Conservation (phyloP, 495 filamentous ascomycete species). For the Hypoxylon lienhwacheense region DNA sequence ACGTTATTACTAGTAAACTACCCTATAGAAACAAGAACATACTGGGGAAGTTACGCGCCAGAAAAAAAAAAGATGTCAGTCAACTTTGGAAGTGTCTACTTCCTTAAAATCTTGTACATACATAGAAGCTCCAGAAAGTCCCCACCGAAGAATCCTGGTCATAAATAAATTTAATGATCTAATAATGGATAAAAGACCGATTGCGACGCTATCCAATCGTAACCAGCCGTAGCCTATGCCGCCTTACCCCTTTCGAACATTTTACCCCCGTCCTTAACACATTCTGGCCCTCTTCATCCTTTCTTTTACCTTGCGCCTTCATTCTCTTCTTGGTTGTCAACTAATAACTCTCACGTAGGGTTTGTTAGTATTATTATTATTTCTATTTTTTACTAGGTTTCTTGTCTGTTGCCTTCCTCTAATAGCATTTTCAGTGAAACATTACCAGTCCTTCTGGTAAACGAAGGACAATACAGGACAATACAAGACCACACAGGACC, state of each 20-base stretch:
- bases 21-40: too few relatives aligned
- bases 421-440: constrained; percentile 29
- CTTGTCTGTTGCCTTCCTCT: constrained; percentile 22
- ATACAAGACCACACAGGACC: too few relatives aligned
- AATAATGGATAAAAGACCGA: constrained; percentile 35
- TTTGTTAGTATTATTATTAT: too few relatives aligned
- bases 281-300: constrained; percentile 25
- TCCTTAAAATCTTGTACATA: too few relatives aligned
- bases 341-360: too few relatives aligned
- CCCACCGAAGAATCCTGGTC: constrained; percentile 5
- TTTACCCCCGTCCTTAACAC: constrained; percentile 14
- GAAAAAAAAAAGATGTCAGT: constrained; percentile 16
- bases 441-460: constrained; percentile 19
- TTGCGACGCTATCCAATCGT: constrained; percentile 27
- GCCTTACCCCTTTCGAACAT: constrained; percentile 31
- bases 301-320: constrained; percentile 15
- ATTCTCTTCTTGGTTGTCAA: constrained; percentile 16
- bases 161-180: constrained; percentile 20
- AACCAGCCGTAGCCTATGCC: constrained; percentile 20
- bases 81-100: constrained; percentile 25
- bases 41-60: constrained; percentile 24
- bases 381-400: constrained; percentile 21
- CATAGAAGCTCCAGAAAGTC: too few relatives aligned
- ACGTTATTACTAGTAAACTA: too few relatives aligned
- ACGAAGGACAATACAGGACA: too few relatives aligned